A percentile compares a stretch with the other conserved stretches of the same genome.
These are phyloP conservation scores for Dothideomycetes sp. DNA, from an alignment of 2,329 filamentous ascomycete genomes.

Conservation along the genomic window DNA sequence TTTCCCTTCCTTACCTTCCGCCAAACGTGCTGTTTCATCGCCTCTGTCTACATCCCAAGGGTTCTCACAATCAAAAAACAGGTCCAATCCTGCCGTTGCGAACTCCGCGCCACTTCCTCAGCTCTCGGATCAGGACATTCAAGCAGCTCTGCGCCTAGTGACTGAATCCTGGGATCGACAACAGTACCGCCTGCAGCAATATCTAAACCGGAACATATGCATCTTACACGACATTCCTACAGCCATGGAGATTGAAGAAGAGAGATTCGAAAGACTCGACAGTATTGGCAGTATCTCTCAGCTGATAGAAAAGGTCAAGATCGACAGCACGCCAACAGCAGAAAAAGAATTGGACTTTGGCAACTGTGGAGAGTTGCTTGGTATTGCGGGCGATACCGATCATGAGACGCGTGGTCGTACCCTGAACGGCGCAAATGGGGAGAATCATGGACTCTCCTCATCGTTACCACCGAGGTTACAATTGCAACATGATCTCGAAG, in stretches of 20 bases:
- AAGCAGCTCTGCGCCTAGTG: slow-evolving; percentile 38
- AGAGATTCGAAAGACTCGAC: slow-evolving; percentile 36
- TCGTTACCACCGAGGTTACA: slow-evolving; percentile 3
- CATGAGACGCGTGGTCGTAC: too few species aligned
- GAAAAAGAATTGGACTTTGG: slow-evolving; percentile 32
- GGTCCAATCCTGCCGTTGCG: slow-evolving; percentile 16
- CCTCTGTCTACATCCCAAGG: slow-evolving; percentile 20
- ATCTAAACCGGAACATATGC: slow-evolving; percentile 39
- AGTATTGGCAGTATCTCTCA: slow-evolving; percentile 32
- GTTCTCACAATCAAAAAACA: slow-evolving; percentile 16
- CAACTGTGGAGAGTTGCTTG: background rate
- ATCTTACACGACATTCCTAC: slow-evolving; percentile 36
- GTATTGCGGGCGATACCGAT: background rate
- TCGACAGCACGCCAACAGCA: slow-evolving; percentile 36
- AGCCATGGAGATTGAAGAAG: slow-evolving; percentile 37
- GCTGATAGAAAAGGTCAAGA: slow-evolving; percentile 35
- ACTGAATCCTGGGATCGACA: slow-evolving; percentile 43
- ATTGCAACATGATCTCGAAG: background rate
- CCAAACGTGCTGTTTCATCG: slow-evolving; percentile 6
- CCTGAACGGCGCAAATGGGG: background rate
- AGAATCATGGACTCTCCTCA: background rate
- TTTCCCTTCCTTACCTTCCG: slow-evolving; percentile 17
- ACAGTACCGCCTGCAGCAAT: slow-evolving; percentile 38
- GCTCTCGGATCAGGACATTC: slow-evolving; percentile 41
- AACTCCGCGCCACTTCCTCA: slow-evolving; percentile 18